Evolutionary conservation across 2,329 filamentous ascomycete species (phyloP).

Genomic region (Nemania diffusa): DNA sequence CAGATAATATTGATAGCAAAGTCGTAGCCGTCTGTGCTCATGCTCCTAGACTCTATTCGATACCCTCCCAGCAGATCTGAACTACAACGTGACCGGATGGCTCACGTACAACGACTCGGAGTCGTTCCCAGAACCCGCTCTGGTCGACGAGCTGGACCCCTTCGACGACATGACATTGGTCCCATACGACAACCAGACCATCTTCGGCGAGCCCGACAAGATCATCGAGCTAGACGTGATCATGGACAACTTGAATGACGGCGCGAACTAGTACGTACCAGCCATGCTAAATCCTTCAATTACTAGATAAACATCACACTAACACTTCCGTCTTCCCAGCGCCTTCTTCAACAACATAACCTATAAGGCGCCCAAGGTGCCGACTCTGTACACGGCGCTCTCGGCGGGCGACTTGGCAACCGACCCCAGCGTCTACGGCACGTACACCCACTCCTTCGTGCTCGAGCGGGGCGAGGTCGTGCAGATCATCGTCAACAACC

Average conservation of each 20-base stretch:
- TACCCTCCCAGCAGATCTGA: constrained; percentile 70
- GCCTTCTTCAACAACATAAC: constrained; percentile 82
- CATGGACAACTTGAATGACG: constrained; percentile 75
- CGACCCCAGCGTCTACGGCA: constrained; percentile 72
- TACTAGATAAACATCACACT: background rate
- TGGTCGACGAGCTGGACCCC: constrained; percentile 70
- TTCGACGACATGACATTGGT: constrained; percentile 80
- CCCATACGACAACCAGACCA: constrained; percentile 71
- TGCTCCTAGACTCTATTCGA: constrained; percentile 72
- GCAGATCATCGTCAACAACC: constrained; percentile 81
- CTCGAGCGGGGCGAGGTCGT: constrained; percentile 75
- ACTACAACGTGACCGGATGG: constrained; percentile 76
- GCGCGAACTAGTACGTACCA: constrained; percentile 72
- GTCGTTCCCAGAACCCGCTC: constrained; percentile 60
- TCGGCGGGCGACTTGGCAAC: constrained; percentile 68
- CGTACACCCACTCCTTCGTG: constrained; percentile 73
- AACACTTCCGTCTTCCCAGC: constrained; percentile 3
- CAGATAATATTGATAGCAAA: background rate
- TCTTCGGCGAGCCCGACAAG: constrained; percentile 71
- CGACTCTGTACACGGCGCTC: constrained; percentile 80
- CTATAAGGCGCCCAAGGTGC: constrained; percentile 79
- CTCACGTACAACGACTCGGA: constrained; percentile 65
- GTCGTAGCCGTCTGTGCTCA: constrained; percentile 17
- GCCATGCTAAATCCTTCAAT: background rate
- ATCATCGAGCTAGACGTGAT: constrained; percentile 70